Evolutionary conservation across 805 yeast species (phyloP), one percentile per base, ranked within the genome.

Genomic region (Candida namnaoensis): DNA sequence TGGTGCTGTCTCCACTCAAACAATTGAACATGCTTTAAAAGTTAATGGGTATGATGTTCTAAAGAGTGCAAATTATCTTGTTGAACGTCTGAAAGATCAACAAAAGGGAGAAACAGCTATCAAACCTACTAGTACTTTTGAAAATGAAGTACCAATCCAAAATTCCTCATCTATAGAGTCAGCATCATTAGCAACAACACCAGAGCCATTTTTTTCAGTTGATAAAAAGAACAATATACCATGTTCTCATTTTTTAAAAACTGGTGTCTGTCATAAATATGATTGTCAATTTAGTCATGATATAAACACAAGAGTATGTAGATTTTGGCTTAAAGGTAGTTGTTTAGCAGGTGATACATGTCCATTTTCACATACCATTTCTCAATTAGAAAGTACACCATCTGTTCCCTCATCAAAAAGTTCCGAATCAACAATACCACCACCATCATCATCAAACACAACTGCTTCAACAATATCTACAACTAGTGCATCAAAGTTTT

Each of bases 221-320:
- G 35, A 6, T 30, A 39, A 27, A 34, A 39, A 56, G 11, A 53
- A 55, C 35, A 57, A 58, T 13, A 54, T 57, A 9, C 50, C 67
- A 41, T 69, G 75, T 44, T 57, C 68, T n/a, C 72, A 64, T 45
- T 63, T 61, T 42, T 47, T 68, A 6, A 63, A 61, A 34, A 54
- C 53, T 26, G 76, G 76, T 2, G 53, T 57, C 15, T 71, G 76
- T 41, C 49, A 66, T 11, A 60, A 74, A 12, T 47, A 64, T 5
- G 75, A 70, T 44, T 71, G 76, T 52, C 60, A 60, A 44, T 71
- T 68, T 42, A 58, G 69, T 40, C 76, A 71, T 49, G 74, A 72
- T 43, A 38, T 69, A 28, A 54, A 66, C 2, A 49, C 58, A n/a
- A 53, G 68, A 24, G 61, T 66, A 8, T 71, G 76, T 43, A 56